Percentiles rank a stretch among this genome's conserved stretches.
Evolutionary conservation across 306 rosid species (phyloP).

Genomic region (Fragaria nilgerrensis): DNA sequence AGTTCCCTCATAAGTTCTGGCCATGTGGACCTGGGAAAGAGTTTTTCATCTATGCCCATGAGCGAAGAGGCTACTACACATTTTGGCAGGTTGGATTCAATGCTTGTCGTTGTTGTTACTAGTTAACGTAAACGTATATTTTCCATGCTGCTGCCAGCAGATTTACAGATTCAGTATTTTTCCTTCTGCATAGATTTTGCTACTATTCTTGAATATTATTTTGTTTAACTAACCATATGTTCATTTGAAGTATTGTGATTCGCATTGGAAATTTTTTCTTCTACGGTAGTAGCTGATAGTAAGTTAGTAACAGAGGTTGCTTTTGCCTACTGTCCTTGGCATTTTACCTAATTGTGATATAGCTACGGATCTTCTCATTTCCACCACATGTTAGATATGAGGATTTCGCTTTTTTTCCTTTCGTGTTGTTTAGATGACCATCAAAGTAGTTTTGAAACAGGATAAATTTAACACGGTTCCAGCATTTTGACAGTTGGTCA

Average conservation of each 20-base stretch:
- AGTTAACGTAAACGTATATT: neutral
- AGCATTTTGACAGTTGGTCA: too few species aligned
- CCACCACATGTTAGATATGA: neutral
- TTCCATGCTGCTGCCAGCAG: conserved; percentile 14
- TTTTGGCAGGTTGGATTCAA: conserved; percentile 88
- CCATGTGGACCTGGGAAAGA: conserved; percentile 90
- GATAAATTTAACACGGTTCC: too few species aligned
- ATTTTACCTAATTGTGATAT: neutral
- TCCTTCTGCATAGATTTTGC: conserved; percentile 5
- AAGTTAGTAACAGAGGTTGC: neutral
- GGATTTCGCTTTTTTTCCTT: too few species aligned
- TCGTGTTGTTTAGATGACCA: neutral
- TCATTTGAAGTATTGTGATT: neutral
- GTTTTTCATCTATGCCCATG: conserved; percentile 97
- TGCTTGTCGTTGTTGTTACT: neutral
- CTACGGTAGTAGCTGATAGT: neutral
- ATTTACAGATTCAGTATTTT: neutral
- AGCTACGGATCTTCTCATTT: neutral
- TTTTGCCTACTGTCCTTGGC: neutral
- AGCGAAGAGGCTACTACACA: conserved; percentile 91
- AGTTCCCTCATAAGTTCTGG: conserved; percentile 90
- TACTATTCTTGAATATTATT: neutral
- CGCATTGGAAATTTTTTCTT: neutral
- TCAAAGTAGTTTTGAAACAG: neutral
- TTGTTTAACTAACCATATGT: neutral